Evolutionary conservation across 2,329 filamentous ascomycete genomes (phyloP), one percentile per base, ranked within the genome.

Genomic region (Penicillium brevicompactum): DNA sequence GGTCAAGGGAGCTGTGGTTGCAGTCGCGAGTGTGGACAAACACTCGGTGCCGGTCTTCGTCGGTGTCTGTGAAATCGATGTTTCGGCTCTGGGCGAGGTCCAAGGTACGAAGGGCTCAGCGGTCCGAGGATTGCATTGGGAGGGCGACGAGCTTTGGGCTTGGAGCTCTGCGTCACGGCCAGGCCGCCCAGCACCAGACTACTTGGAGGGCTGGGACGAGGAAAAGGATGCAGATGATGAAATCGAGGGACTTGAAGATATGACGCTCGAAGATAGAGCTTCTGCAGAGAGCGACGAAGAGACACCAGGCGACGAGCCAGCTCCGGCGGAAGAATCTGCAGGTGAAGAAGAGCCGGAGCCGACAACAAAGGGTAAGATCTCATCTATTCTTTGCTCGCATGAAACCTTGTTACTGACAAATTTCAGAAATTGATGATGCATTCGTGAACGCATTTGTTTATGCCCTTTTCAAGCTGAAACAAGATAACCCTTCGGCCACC

Each of bases 101-200:
- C 81, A 83, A 64, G 86, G 86, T 0, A 76, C 78, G 13, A 87
- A 84, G 65, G 87, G 87, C 0, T 82, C 84, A 72, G 87, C 86
- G 1, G 85, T 89, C 9, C 79, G 83, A 59, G 85, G 83, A 4
- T 73, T 88, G 46, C 86, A 89, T 65, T 89, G 87, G 86, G 79
- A 81, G 57, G 85, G 86, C 1, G 87, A 89, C 72, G 87, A 89
- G 72, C 67, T 88, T n/a, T 89, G 86, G 85, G 76, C 77, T 4
- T 87, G 84, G 82, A 85, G 80, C 63, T 76, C 79, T 31, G 76
- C 74, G 27, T 82, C 80, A 5, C 80, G 77, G 55, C 77, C 81
- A 16, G 85, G 84, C 9, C 73, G 74, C 38, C 71, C 78, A 14
- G 74, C 82, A 11, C 85, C 86, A 1, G 79, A 80, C 27, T 72